Evolutionary conservation across 78 protist genomes (phyloP).

Genomic region (Bigelowiella natans): DNA sequence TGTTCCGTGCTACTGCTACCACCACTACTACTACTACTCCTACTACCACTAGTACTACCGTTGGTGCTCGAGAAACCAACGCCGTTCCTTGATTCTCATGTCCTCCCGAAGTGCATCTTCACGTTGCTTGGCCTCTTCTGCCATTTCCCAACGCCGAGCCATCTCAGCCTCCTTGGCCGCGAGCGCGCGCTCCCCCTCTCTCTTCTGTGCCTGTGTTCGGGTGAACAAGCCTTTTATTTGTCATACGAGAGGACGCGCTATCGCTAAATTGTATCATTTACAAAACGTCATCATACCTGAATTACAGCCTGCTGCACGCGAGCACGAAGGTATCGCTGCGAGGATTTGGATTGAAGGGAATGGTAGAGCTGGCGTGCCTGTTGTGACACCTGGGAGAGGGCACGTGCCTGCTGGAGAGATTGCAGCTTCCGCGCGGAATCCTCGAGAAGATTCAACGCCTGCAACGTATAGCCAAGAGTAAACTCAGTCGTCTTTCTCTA

Average conservation of each 20-base stretch:
- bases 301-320: background rate
- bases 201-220: background rate
- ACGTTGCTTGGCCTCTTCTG: background rate
- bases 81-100: background rate
- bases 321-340: background rate
- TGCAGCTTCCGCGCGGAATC: background rate
- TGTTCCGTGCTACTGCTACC: too few species aligned
- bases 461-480: too few species aligned
- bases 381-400: background rate
- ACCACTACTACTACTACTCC: too few species aligned
- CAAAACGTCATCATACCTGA: too few species aligned
- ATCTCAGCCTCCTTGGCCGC: background rate
- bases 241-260: too few species aligned
- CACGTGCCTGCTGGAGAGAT: background rate
- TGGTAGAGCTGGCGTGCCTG: background rate
- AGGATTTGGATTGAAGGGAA: background rate
- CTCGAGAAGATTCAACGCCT: background rate
- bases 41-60: too few species aligned
- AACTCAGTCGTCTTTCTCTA: too few species aligned
- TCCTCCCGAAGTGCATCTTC: background rate
- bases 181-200: background rate
- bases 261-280: too few species aligned
- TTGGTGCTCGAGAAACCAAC: background rate
- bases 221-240: too few species aligned
- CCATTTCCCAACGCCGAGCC: background rate